Evolutionary conservation across 768 basidiomycete genomes (phyloP).

Genomic region (Trametes maxima): DNA sequence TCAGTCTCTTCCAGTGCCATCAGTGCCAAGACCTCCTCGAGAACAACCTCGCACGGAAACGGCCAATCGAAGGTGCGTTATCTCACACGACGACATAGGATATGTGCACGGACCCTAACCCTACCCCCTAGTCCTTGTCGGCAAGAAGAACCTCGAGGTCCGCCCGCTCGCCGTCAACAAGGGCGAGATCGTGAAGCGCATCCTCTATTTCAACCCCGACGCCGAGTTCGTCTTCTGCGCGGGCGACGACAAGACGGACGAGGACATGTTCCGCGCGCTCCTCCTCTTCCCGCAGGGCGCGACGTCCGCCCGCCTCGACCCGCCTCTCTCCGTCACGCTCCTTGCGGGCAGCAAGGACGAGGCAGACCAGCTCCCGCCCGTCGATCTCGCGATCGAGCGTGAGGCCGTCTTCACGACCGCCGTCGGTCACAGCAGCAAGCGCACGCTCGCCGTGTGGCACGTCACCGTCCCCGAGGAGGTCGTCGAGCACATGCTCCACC

Average conservation of each 20-base stretch:
- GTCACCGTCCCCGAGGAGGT: slow-evolving; percentile 88
- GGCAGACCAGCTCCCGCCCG: slow-evolving; percentile 39
- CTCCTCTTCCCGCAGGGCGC: slow-evolving; percentile 52
- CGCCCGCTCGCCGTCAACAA: slow-evolving; percentile 96
- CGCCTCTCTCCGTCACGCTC: slow-evolving; percentile 54
- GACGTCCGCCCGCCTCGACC: slow-evolving; percentile 44
- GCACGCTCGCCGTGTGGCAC: slow-evolving; percentile 91
- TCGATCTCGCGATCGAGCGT: slow-evolving; percentile 64
- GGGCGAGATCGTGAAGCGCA: slow-evolving; percentile 96
- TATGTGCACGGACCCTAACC: not conserved
- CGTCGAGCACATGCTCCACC: slow-evolving; percentile 72
- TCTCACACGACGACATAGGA: not conserved
- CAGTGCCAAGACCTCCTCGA: slow-evolving; percentile 96
- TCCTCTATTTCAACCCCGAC: slow-evolving; percentile 91
- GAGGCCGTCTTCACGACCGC: slow-evolving; percentile 89
- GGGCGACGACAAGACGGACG: slow-evolving; percentile 99
- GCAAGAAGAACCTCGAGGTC: slow-evolving; percentile 99
- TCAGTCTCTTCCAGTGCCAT: slow-evolving; percentile 87
- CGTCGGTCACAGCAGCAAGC: slow-evolving; percentile 88
- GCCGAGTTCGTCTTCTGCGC: slow-evolving; percentile 97
- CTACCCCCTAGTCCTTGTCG: slow-evolving; percentile 70
- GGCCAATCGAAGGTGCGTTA: slow-evolving; percentile 85
- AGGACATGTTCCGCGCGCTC: slow-evolving; percentile 98
- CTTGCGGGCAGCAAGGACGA: slow-evolving; percentile 30
- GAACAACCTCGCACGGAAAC: slow-evolving; percentile 89